Evolutionary conservation across 1,139 yeast species (phyloP).

Genomic region (Diutina rugosa): DNA sequence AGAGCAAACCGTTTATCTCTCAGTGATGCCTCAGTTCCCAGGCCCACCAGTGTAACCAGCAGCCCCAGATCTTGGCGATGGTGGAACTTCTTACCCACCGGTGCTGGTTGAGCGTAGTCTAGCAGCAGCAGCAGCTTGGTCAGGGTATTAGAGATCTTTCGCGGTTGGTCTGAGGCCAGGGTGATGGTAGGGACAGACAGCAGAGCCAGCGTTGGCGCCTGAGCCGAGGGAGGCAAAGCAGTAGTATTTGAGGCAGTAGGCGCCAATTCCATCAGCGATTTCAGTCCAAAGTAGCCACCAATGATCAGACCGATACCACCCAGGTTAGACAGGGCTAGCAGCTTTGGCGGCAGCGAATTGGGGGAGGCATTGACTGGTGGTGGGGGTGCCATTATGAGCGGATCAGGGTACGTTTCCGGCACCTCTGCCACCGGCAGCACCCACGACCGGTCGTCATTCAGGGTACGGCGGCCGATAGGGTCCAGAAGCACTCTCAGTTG

Average conservation of each 20-base stretch:
- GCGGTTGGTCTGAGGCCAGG: background rate
- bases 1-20: conserved; percentile 27
- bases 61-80: conserved; percentile 26
- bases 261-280: conserved; percentile 11
- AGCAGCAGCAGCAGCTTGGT: conserved; percentile 1
- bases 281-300: conserved; percentile 16
- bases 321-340: background rate
- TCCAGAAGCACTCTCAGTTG: background rate
- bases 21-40: conserved; percentile 19
- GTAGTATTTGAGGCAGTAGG: background rate
- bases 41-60: conserved; percentile 13
- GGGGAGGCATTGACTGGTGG: background rate
- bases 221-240: background rate
- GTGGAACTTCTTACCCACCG: conserved; percentile 9
- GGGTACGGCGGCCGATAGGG: background rate
- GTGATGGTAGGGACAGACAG: background rate
- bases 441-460: background rate
- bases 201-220: background rate
- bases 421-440: background rate
- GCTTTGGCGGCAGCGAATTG: background rate
- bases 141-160: background rate
- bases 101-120: background rate
- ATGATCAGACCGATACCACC: conserved; percentile 16
- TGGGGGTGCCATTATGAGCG: background rate
- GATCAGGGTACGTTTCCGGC: background rate